Evolutionary conservation across 108 stramenopile species (phyloP), one percentile per base, ranked within the genome.

Genomic region (Pseudonitzschia delicatissima): DNA sequence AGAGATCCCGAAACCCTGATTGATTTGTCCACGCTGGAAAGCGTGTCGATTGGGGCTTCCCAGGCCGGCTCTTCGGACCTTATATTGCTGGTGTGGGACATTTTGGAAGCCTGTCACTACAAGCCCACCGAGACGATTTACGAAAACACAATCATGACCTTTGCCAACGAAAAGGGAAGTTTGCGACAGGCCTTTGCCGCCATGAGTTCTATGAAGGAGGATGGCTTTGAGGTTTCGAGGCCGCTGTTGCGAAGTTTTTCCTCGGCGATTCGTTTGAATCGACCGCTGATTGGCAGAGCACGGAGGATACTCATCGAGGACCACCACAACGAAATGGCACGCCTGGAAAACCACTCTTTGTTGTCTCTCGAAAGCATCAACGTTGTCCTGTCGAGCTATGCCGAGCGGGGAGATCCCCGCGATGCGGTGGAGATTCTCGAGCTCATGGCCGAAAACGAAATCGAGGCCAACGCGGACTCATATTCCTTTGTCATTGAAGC

Each of bases 401-500:
- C 78, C n/a, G 74, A 77, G 26, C 17, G 72, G 33, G 82, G 75
- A 12, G 72, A 83, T 35, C 57, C 76, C 0, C 12, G 71, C 4
- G 62, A 66, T 17, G 53, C 47, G 18, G 23, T 49, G 12, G 27
- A 36, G 4, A 40, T 82, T 34, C 32, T 76, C 20, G 49, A 71
- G 5, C 40, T 63, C 12, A 66, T 79, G 49, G 27, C 37, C 32
- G 50, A 51, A 6, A 40, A 42, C 52, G 69, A 76, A 27, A 77
- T 86, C 15, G 7, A 79, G 42, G 73, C 82, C 27, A 74, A 88
- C 49, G 64, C 36, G 9, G 80, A 86, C 48, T 77, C 85, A n/a
- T 87, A 72, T 69, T 70, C 83, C 17, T 91, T 83, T 74, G 63
- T 74, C 5, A 77, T 89, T 64, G 87, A 89, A 61, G 62, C 75